Percentiles rank a stretch among this genome's conserved stretches.
These are phyloP conservation scores for Neurospora sp. DNA, from an alignment of 495 filamentous ascomycete genomes.

Conservation along the genomic window DNA sequence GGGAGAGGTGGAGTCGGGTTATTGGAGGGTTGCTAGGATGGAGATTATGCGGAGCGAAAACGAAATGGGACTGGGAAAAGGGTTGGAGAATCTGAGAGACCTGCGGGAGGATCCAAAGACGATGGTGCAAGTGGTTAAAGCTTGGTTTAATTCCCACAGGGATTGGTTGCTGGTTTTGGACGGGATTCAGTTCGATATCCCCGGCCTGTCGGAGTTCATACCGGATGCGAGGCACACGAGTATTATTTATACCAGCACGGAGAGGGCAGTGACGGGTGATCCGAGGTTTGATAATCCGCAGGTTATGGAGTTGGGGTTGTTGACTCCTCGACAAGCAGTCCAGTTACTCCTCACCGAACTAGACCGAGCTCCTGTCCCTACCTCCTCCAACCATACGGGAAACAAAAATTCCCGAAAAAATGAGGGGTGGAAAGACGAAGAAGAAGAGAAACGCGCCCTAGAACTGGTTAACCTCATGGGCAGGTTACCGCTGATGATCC, in stretches of 20 bases:
- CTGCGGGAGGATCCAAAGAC: slow-evolving; percentile 34
- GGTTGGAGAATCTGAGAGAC: slow-evolving; percentile 25
- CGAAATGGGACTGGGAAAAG: slow-evolving; percentile 10
- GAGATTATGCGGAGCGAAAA: slow-evolving; percentile 31
- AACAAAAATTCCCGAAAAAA: slow-evolving; percentile 13
- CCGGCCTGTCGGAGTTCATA: slow-evolving; percentile 52
- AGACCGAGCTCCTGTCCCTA: slow-evolving; percentile 12
- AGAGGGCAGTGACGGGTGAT: slow-evolving; percentile 54
- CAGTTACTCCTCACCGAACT: slow-evolving; percentile 38
- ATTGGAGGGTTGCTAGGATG: slow-evolving; percentile 64
- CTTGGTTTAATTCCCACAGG: slow-evolving; percentile 59
- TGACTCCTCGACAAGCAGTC: slow-evolving; percentile 41
- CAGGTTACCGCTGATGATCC: slow-evolving; percentile 65
- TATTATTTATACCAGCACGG: slow-evolving; percentile 70
- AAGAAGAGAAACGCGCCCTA: slow-evolving; percentile 49
- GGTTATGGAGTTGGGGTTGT: slow-evolving; percentile 49
- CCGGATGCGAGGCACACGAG: slow-evolving; percentile 58
- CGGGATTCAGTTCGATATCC: slow-evolving; percentile 59
- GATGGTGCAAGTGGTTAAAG: slow-evolving; percentile 51
- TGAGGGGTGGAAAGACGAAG: slow-evolving; percentile 43
- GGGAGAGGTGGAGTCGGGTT: slow-evolving; percentile 54
- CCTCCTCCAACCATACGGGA: not conserved
- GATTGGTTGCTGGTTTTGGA: slow-evolving; percentile 73
- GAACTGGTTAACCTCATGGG: slow-evolving; percentile 63
- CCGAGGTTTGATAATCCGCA: slow-evolving; percentile 65